phyloP scores from a whole-genome alignment of 2,329 filamentous ascomycete genomes.

The Talaromyces sp. region DNA sequence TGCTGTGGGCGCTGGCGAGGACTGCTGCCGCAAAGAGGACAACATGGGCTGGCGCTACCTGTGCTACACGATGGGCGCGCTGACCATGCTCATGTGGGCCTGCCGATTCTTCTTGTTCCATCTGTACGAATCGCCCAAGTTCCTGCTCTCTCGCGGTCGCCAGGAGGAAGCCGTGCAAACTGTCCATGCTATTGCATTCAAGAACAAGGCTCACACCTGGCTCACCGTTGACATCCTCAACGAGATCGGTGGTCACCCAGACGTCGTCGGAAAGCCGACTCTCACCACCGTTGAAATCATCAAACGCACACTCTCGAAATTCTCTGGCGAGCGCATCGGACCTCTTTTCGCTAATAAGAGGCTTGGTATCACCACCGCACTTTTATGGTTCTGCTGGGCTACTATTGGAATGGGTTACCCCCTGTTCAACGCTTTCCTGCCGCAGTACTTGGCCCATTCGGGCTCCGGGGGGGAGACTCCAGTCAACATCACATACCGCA shows the following conservation, averaged over 20 bases:
- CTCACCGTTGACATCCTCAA: conserved; percentile 67
- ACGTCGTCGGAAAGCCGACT: conserved; percentile 35
- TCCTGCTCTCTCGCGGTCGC: conserved; percentile 68
- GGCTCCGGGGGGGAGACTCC: conserved; percentile 34
- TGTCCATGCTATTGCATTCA: conserved; percentile 70
- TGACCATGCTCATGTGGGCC: conserved; percentile 73
- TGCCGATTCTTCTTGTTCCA: conserved; percentile 75
- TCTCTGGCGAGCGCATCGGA: conserved; percentile 63
- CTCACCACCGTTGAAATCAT: conserved; percentile 48
- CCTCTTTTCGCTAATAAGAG: conserved; percentile 55
- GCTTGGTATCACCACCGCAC: conserved; percentile 44
- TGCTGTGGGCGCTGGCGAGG: conserved; percentile 21
- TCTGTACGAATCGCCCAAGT: conserved; percentile 82
- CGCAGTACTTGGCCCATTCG: conserved; percentile 70
- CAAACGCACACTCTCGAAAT: conserved; percentile 58
- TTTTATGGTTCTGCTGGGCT: conserved; percentile 75
- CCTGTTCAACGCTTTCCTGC: conserved; percentile 86
- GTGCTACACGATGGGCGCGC: conserved; percentile 63
- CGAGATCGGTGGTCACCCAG: conserved; percentile 48
- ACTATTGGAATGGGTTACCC: conserved; percentile 83
- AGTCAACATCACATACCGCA: conserved; percentile 58
- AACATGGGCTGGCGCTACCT: conserved; percentile 73
- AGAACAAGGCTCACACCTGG: conserved; percentile 67
- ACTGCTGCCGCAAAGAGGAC: conserved; percentile 47
- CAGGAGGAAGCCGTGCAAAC: conserved; percentile 76